phyloP scores from a whole-genome alignment of 768 basidiomycete genomes.

The Trametes coccinea region DNA sequence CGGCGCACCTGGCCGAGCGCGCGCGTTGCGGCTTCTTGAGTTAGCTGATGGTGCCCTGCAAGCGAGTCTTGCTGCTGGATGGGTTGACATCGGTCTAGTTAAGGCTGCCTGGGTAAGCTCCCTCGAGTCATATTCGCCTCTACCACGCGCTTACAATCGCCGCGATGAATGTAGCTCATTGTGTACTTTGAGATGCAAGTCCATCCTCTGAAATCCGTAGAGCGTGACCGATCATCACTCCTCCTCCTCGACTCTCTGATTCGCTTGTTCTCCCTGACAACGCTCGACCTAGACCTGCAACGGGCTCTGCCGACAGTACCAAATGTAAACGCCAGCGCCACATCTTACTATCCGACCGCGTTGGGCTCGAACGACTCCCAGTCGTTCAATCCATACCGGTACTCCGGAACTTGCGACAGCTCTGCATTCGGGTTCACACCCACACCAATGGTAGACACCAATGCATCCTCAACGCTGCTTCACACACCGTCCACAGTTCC shows the following conservation, averaged over 20 bases:
- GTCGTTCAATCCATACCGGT: too few species aligned
- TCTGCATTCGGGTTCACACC: too few species aligned
- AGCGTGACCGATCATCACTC: constrained; percentile 56
- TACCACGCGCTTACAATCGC: background rate
- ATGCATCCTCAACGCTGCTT: too few species aligned
- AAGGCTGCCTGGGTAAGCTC: constrained; percentile 61
- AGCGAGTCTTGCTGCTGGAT: constrained; percentile 65
- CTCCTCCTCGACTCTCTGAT: constrained; percentile 69
- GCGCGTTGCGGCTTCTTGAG: constrained; percentile 61
- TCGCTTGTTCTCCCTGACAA: constrained; percentile 53
- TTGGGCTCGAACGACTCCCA: too few species aligned
- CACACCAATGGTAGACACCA: too few species aligned
- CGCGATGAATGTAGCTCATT: constrained; percentile 46
- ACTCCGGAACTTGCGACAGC: too few species aligned
- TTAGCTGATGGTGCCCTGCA: constrained; percentile 69
- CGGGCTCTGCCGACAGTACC: background rate
- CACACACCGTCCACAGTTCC: too few species aligned
- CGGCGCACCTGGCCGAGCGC: constrained; percentile 48
- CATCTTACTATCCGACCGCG: background rate
- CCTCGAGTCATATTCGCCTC: background rate
- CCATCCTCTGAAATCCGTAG: constrained; percentile 56
- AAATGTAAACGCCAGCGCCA: background rate
- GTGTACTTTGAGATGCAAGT: constrained; percentile 71
- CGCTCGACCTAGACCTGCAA: constrained; percentile 48
- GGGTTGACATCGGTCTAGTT: constrained; percentile 71